phyloP scores from a whole-genome alignment of 768 basidiomycete genomes.

The Boletus bicolor region DNA sequence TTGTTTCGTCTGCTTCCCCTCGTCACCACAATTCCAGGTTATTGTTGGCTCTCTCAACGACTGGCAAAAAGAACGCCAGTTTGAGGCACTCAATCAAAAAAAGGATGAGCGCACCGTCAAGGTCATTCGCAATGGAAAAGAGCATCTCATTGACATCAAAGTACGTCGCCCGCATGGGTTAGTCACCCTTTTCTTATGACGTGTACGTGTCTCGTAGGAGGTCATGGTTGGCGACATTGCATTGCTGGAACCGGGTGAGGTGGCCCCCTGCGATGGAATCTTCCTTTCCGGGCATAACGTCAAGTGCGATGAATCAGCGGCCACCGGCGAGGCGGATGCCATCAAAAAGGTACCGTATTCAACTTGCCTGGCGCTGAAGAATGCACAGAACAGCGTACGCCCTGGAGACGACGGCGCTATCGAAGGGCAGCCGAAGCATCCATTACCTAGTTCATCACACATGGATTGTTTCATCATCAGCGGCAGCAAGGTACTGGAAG shows the following conservation, averaged over 20 bases:
- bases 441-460: slow-evolving; percentile 40
- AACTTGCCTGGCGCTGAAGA: slow-evolving; percentile 58
- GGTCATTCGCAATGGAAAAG: slow-evolving; percentile 69
- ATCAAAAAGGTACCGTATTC: slow-evolving; percentile 84
- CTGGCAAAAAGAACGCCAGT: slow-evolving; percentile 98
- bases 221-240: slow-evolving; percentile 94
- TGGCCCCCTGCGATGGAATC: slow-evolving; percentile 93
- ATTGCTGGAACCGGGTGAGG: slow-evolving; percentile 90
- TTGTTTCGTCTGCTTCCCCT: neutral
- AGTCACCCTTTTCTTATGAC: slow-evolving; percentile 6
- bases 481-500: slow-evolving; percentile 92
- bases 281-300: slow-evolving; percentile 92
- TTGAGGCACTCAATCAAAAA: slow-evolving; percentile 86
- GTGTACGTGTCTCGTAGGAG: slow-evolving; percentile 47
- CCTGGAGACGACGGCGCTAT: slow-evolving; percentile 23
- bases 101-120: slow-evolving; percentile 93
- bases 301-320: slow-evolving; percentile 93
- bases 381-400: slow-evolving; percentile 26
- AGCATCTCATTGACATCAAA: slow-evolving; percentile 78
- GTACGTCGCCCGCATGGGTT: slow-evolving; percentile 34
- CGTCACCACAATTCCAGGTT: slow-evolving; percentile 44
- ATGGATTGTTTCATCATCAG: slow-evolving; percentile 90
- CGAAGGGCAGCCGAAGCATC: slow-evolving; percentile 20
- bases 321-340: slow-evolving; percentile 95
- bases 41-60: slow-evolving; percentile 94